Conservation (phyloP, 176 grass and related monocot species). For the Aegilops sharonensis region DNA sequence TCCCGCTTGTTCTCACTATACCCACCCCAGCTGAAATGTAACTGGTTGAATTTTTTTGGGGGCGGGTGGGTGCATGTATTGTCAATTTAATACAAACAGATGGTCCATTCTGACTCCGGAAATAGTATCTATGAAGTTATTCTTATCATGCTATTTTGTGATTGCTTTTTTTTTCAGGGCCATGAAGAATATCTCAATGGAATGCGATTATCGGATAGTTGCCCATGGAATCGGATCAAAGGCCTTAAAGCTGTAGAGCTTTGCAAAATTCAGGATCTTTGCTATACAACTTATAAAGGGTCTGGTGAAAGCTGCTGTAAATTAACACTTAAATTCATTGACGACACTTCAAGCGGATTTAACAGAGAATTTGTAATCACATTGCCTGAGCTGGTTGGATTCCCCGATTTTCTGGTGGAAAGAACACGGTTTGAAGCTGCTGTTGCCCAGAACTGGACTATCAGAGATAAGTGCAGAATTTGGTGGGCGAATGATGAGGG, state of each 20-base stretch:
- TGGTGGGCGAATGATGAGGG: conserved; percentile 82
- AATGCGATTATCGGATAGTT: conserved; percentile 27
- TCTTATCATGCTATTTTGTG: conserved; percentile 21
- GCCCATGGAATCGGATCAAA: conserved; percentile 60
- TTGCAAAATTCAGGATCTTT: conserved; percentile 73
- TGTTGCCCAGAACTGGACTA: conserved; percentile 76
- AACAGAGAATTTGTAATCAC: conserved; percentile 62
- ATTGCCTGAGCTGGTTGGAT: conserved; percentile 65
- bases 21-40: background rate
- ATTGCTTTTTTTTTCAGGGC: conserved; percentile 54
- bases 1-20: background rate
- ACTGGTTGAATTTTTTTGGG: background rate
- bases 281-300: conserved; percentile 73
- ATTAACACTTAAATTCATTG: conserved; percentile 62
- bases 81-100: conserved; percentile 8
- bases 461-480: conserved; percentile 88
- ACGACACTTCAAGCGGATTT: conserved; percentile 53
- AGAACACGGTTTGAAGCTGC: conserved; percentile 75
- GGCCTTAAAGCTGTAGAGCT: conserved; percentile 76
- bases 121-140: conserved; percentile 5
- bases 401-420: conserved; percentile 96
- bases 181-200: conserved; percentile 69
- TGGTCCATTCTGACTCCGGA: background rate
- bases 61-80: background rate
- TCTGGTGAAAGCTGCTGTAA: conserved; percentile 96